Percentiles rank a stretch among this genome's conserved stretches.
Conservation (phyloP, 2,329 filamentous ascomycete genomes). For the Drechmeria coniospora region DNA sequence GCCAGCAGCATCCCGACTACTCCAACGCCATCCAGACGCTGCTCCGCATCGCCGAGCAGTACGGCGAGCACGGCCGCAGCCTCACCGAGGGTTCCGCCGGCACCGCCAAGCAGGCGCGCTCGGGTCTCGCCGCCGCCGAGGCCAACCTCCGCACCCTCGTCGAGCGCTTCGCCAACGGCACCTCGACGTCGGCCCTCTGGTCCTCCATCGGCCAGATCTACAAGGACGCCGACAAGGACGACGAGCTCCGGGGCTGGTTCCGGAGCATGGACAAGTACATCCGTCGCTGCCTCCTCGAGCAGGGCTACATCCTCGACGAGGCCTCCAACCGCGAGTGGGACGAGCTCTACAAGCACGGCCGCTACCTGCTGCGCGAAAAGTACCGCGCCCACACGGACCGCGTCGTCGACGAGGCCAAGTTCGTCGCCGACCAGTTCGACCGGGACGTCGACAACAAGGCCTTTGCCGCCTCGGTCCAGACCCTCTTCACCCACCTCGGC, state of each 20-base stretch:
- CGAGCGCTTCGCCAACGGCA: conserved; percentile 91
- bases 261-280: conserved; percentile 61
- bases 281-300: conserved; percentile 69
- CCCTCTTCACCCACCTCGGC: conserved; percentile 77
- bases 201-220: conserved; percentile 77
- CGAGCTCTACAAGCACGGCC: conserved; percentile 67
- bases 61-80: conserved; percentile 57
- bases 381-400: conserved; percentile 78
- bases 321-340: conserved; percentile 70
- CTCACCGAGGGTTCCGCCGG: conserved; percentile 49
- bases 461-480: conserved; percentile 61
- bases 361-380: conserved; percentile 74
- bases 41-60: conserved; percentile 69
- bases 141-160: conserved; percentile 65
- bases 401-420: conserved; percentile 79
- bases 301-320: conserved; percentile 83
- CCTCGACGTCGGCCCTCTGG: conserved; percentile 75
- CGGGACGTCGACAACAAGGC: conserved; percentile 72
- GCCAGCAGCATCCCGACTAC: conserved; percentile 91
- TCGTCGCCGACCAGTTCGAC: conserved; percentile 78
- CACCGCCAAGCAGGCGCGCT: conserved; percentile 58
- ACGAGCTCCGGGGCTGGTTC: conserved; percentile 84
- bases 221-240: conserved; percentile 69
- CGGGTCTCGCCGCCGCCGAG: conserved; percentile 56
- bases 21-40: conserved; percentile 81